A percentile compares a stretch with the other conserved stretches of the same genome.
Conservation (phyloP, 257 asterid species). For the Parsonsia alboflavescens region DNA sequence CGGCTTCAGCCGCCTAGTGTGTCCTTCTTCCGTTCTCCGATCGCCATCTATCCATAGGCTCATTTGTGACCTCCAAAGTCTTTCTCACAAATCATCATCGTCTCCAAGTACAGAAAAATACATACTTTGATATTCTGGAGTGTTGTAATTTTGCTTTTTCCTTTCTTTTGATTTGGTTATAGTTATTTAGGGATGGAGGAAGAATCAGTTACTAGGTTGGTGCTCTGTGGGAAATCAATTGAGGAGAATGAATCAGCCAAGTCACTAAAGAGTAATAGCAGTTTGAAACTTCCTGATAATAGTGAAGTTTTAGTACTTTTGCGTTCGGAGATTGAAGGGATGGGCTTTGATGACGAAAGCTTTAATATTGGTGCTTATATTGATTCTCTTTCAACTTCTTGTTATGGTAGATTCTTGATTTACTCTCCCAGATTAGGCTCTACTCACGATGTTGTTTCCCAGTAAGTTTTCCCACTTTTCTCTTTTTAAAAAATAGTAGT, state of each 20-base stretch:
- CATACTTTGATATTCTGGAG: background rate
- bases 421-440: constrained; percentile 71
- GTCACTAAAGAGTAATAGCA: constrained; percentile 37
- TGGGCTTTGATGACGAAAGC: constrained; percentile 17
- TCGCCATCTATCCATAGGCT: background rate
- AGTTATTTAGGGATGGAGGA: constrained; percentile 52
- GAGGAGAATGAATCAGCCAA: constrained; percentile 54
- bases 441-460: constrained; percentile 73
- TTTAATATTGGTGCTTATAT: constrained; percentile 49
- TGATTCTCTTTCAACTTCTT: constrained; percentile 41
- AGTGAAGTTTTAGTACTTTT: constrained; percentile 35
- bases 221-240: constrained; percentile 62
- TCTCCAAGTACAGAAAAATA: background rate
- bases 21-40: background rate
- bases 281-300: constrained; percentile 48
- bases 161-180: background rate
- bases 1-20: background rate
- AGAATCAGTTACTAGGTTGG: constrained; percentile 33
- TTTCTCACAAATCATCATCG: background rate
- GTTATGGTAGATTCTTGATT: constrained; percentile 64
- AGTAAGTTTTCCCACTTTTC: constrained; percentile 26
- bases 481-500: background rate
- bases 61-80: background rate
- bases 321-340: constrained; percentile 42
- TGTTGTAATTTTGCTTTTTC: background rate